Evolutionary conservation across 768 basidiomycete species (phyloP).

Genomic region (Neoboletus brunneissimus): DNA sequence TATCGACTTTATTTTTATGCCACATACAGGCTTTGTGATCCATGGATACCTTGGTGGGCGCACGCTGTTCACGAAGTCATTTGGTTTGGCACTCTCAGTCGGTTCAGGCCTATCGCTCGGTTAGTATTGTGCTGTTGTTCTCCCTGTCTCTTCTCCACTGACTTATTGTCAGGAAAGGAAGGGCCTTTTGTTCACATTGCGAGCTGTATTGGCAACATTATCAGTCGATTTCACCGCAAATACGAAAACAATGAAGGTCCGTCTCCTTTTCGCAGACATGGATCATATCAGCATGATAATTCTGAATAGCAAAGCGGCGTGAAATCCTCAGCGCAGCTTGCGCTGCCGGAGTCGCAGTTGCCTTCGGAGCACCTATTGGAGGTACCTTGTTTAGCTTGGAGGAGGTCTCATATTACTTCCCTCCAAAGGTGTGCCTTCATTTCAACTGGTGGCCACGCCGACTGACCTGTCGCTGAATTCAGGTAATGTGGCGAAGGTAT

Average conservation of each 20-base stretch:
- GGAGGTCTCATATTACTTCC: slow-evolving; percentile 96
- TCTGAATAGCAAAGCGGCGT: slow-evolving; percentile 72
- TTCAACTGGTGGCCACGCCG: background rate
- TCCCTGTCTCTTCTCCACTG: background rate
- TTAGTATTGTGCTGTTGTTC: slow-evolving; percentile 19
- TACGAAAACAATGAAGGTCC: slow-evolving; percentile 95
- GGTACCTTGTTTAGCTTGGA: slow-evolving; percentile 91
- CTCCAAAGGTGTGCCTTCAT: slow-evolving; percentile 64
- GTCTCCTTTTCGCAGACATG: slow-evolving; percentile 11
- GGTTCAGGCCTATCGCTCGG: slow-evolving; percentile 90
- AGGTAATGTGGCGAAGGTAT: slow-evolving; percentile 94
- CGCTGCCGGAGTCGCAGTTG: slow-evolving; percentile 96
- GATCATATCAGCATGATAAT: background rate
- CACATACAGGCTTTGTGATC: slow-evolving; percentile 78
- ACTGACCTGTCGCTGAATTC: slow-evolving; percentile 1
- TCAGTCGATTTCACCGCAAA: slow-evolving; percentile 80
- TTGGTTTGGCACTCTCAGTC: slow-evolving; percentile 87
- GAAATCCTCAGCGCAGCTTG: slow-evolving; percentile 95
- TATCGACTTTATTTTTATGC: slow-evolving; percentile 10
- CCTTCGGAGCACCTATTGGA: slow-evolving; percentile 95
- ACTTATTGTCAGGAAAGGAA: slow-evolving; percentile 50
- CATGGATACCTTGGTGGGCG: slow-evolving; percentile 94
- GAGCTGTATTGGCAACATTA: slow-evolving; percentile 89
- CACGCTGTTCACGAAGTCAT: slow-evolving; percentile 84
- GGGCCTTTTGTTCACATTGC: slow-evolving; percentile 91